Base-by-base conservation (phyloP, 2,329 filamentous ascomycete genomes). In the Venturia carpophila region DNA sequence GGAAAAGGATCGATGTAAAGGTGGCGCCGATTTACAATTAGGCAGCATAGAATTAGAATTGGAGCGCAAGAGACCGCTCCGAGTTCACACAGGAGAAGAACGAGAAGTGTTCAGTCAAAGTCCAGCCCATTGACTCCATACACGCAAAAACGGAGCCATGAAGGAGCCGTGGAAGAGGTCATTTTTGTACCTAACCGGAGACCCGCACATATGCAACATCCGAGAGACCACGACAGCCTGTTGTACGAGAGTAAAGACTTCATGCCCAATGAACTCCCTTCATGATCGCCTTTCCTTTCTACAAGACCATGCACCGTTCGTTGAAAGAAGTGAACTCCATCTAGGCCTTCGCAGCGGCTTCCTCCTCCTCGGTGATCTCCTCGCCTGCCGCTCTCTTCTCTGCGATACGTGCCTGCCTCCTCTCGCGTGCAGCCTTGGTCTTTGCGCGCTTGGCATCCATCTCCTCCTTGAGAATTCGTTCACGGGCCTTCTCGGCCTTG, bases 371-470 rank as follows among this genome's bases (percentile, higher is more conserved):
- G 27, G 79, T 85, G 76, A 92, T 91, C 78, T 84, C 91, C 76
- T 89, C 78, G 79, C 95, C 79, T 77, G 91, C 92, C 77, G 86
- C 88, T 80, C 92, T 87, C 93, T 99, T 99, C 80, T 89, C 88
- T 78, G 84, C 80, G 79, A 89, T 86, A 82, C 95, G 90, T 86
- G 96, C 91, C 82, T 88, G 82, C 88, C 94, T 94, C 85, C 94
- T 89, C 89, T 97, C 94, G 83, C 94, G 92, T 76, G 94, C 94
- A 78, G 94, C 94, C 92, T 97, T 97, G 88, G 92, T 97, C 92
- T 96, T 97, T 80, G 92, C 91, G 84, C 94, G 92, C 89, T 96
- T 97, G 85, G 90, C 91, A 80, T 97, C 94, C 94, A 99, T 99
- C 86, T 97, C 92, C 80, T 97, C 92, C 89, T 96, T 93, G 82